Evolutionary conservation across 805 yeast genomes (phyloP).

Genomic region (Candida montana): DNA sequence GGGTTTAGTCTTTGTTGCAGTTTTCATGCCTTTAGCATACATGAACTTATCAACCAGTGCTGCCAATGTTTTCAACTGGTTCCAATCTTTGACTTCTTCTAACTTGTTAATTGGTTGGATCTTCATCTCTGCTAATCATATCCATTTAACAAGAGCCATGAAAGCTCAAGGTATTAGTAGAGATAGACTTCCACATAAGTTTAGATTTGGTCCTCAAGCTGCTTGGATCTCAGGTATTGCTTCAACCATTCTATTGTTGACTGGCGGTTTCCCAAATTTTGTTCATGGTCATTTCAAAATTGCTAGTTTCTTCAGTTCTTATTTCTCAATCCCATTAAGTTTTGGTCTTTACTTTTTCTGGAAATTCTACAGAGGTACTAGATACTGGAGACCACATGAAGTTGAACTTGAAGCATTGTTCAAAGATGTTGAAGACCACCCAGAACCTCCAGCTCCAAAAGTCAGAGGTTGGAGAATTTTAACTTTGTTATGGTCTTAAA

Average conservation of each 20-base stretch:
- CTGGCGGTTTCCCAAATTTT: conserved; percentile 32
- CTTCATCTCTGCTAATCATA: conserved; percentile 26
- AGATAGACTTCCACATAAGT: conserved; percentile 29
- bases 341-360: conserved; percentile 26
- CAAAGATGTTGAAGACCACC: conserved; percentile 24
- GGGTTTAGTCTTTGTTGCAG: conserved; percentile 24
- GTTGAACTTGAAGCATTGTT: conserved; percentile 34
- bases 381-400: conserved; percentile 30
- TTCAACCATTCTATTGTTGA: conserved; percentile 25
- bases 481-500: conserved; percentile 13
- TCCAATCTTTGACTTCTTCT: conserved; percentile 29
- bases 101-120: conserved; percentile 28
- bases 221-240: conserved; percentile 28
- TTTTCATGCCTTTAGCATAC: conserved; percentile 31
- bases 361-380: conserved; percentile 29
- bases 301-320: conserved; percentile 9
- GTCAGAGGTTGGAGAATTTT: conserved; percentile 13
- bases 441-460: conserved; percentile 20
- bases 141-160: conserved; percentile 28
- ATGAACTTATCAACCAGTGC: conserved; percentile 25
- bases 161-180: conserved; percentile 34
- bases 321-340: conserved; percentile 22
- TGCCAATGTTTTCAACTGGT: conserved; percentile 30
- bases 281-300: conserved; percentile 24
- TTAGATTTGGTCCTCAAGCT: conserved; percentile 23